A percentile compares a stretch with the other conserved stretches of the same genome.
Conservation (phyloP, 1,284 basidiomycete genomes). For the Agroathelia rolfsii region DNA sequence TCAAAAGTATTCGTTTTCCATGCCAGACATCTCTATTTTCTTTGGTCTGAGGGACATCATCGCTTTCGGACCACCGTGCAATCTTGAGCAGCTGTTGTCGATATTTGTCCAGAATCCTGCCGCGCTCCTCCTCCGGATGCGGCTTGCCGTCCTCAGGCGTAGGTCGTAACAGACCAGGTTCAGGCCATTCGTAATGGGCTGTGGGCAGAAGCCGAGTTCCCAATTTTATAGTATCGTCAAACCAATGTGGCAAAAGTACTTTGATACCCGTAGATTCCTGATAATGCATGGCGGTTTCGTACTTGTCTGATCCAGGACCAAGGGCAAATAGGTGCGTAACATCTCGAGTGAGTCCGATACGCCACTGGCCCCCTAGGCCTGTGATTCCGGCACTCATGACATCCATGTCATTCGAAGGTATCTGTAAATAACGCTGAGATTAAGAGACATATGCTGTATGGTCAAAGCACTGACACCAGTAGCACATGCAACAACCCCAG, state of each 20-base stretch:
- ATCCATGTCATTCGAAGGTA: conserved; percentile 57
- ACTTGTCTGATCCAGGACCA: conserved; percentile 40
- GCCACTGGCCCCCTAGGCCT: conserved; percentile 77
- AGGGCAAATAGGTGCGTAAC: conserved; percentile 79
- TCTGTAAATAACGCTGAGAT: conserved; percentile 21
- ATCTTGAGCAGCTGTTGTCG: conserved; percentile 36
- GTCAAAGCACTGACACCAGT: conserved; percentile 38
- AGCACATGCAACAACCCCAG: conserved; percentile 65
- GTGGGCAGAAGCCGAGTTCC: conserved; percentile 47
- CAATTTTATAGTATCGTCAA: conserved; percentile 67
- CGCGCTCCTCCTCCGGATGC: conserved; percentile 31
- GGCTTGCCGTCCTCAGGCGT: conserved; percentile 18
- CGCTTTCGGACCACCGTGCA: conserved; percentile 17
- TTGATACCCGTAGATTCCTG: conserved; percentile 43
- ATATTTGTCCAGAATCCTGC: too few relatives aligned
- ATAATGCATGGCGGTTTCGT: conserved; percentile 52
- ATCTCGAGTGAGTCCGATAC: conserved; percentile 65
- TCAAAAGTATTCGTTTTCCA: conserved; percentile 50
- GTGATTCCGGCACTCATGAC: conserved; percentile 64
- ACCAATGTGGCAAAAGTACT: conserved; percentile 73
- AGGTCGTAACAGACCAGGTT: conserved; percentile 39
- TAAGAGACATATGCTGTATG: conserved; percentile 1
- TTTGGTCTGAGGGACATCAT: conserved; percentile 13
- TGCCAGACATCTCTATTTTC: conserved; percentile 28
- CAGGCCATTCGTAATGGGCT: conserved; percentile 64